A percentile compares a stretch with the other conserved stretches of the same genome.
Evolutionary conservation across 345 rosid genomes (phyloP).

Genomic region (Corchorus capsularis): DNA sequence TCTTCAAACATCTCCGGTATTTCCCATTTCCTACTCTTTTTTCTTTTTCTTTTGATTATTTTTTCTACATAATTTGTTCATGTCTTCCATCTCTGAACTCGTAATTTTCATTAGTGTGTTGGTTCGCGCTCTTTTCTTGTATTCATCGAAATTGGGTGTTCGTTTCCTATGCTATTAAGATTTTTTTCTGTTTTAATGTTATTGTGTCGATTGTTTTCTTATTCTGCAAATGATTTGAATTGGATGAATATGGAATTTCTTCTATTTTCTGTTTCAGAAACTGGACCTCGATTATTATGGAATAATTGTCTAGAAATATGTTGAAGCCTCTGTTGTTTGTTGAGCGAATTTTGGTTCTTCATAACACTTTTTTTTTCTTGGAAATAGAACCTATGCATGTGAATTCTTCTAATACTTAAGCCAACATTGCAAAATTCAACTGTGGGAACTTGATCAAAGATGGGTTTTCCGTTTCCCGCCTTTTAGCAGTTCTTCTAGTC

Average conservation of each 20-base stretch:
- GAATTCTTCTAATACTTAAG: background rate
- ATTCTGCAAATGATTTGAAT: background rate
- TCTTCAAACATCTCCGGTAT: conserved; percentile 91
- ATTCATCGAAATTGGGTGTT: conserved; percentile 18
- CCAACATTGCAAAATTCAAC: background rate
- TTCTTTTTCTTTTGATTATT: background rate
- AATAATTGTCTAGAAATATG: background rate
- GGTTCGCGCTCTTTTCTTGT: background rate
- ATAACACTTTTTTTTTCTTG: no score
- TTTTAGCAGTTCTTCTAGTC: background rate
- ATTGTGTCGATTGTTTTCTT: background rate
- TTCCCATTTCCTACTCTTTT: background rate
- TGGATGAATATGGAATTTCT: background rate
- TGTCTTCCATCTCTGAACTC: background rate
- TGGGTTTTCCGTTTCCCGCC: no score
- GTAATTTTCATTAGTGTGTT: background rate
- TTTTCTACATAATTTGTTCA: background rate
- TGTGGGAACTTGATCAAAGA: background rate
- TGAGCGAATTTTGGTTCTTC: background rate
- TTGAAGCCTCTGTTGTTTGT: background rate
- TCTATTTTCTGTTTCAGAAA: background rate
- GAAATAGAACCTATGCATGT: background rate
- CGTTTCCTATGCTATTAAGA: background rate
- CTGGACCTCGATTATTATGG: background rate
- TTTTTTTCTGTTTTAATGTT: background rate